Evolutionary conservation across 176 grass and related monocot species (phyloP), one percentile per base, ranked within the genome.

Genomic region (Oryza officinalis): DNA sequence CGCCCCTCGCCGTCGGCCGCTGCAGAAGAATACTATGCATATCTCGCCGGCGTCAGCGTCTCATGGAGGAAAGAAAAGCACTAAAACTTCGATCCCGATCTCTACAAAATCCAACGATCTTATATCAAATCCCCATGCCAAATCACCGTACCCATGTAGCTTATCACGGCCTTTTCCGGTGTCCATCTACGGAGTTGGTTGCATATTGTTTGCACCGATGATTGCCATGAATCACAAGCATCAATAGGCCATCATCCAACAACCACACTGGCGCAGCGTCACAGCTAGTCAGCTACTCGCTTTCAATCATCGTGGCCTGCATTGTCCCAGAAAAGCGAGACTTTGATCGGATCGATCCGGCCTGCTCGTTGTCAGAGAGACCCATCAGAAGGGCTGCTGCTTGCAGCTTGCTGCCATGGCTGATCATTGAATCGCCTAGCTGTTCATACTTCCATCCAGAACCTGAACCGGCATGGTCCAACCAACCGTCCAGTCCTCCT

Each of bases 381-480:
- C 43, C 69, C 11, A 0, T 26, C n/a, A 15, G 69, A 44, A 17
- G n/a, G n/a, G 18, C 18, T 8, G 4, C 50, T 54, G 50, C 50
- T 15, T 8, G 7, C 40, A 41, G 37, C 40, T 17, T 57, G 37
- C 37, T 14, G 68, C 69, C 38, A 27, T 44, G 15, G n/a, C 13
- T 41, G 69, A 72, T 72, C 69, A 72, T 72, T 26, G 38, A 71
- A 26, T 15, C 14, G 22, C 38, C 13, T 71, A 71, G 69, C 69
- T 46, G 69, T 72, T 72, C 69, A 8, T 45, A 2, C 20, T 57
- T 57, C 18, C 52, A 8, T 57, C 52, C 40, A 45, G 38, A 72
- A 72, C 52, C 69, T 45, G 38, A 72, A 72, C n/a, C n/a, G 22
- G 69, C 69, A 44, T 72, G 38, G 69, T 45, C 40, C 69, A 72